Conservation (phyloP, 345 rosid species). For the Hypericum androsaemum region DNA sequence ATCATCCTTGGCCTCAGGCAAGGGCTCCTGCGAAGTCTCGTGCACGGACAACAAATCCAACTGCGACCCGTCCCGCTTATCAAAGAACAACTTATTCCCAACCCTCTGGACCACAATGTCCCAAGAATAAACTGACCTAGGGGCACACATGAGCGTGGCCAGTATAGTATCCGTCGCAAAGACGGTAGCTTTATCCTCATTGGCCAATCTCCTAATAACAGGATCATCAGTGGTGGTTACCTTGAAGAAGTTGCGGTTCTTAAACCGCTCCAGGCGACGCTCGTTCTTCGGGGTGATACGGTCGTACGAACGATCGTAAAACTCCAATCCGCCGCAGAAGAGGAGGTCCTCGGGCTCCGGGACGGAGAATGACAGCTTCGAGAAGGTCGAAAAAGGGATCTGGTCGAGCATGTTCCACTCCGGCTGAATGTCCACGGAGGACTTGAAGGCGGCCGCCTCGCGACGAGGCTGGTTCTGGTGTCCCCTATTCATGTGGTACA, state of each 20-base stretch:
- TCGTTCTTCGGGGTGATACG: conserved; percentile 76
- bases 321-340: conserved; percentile 70
- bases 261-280: conserved; percentile 76
- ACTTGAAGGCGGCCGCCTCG: conserved; percentile 75
- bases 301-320: conserved; percentile 57
- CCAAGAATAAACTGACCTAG: conserved; percentile 94
- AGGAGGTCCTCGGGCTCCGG: conserved; percentile 82
- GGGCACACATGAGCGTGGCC: conserved; percentile 73
- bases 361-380: conserved; percentile 66
- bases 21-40: conserved; percentile 85
- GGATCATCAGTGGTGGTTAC: conserved; percentile 94
- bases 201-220: conserved; percentile 70
- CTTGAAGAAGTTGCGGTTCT: conserved; percentile 81
- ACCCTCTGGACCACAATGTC: conserved; percentile 86
- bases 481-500: conserved; percentile 53
- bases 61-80: conserved; percentile 86
- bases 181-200: conserved; percentile 89
- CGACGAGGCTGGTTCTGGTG: conserved; percentile 66
- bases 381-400: conserved; percentile 84
- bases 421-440: conserved; percentile 90
- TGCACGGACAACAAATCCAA: conserved; percentile 85
- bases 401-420: conserved; percentile 99
- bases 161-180: conserved; percentile 82
- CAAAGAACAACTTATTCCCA: conserved; percentile 86
- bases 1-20: conserved; percentile 82